Evolutionary conservation across 225 moss, liverwort and hornwort species (phyloP), one percentile per base, ranked within the genome.

Genomic region (Polytrichum commune): DNA sequence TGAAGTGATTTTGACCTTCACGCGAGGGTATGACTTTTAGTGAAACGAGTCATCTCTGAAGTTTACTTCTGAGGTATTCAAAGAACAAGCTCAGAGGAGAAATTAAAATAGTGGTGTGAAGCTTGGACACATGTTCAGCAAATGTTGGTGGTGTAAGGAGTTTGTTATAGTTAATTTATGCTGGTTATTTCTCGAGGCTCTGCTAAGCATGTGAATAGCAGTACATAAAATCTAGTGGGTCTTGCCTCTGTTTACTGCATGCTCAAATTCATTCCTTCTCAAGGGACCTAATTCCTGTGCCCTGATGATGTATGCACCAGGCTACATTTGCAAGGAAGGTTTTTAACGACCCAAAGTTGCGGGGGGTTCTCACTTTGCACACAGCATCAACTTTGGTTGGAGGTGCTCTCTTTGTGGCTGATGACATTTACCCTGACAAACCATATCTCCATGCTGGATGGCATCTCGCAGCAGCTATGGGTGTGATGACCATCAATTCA

Each of bases 381-480:
- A 81, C 85, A 20, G 76, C 86, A 65, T 87, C 97, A 33, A 79
- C 95, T 7, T 70, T 91, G 29, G 55, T 91, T 65, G 97, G 95
- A 71, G 87, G 80, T 69, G 97, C 82, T 3, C 69, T 98, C 22
- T 98, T 93, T 74, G 88, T 98, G 65, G 97, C 87, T 1, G 97
- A 98, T 30, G 97, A 98, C 69, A 6, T 91, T 20, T 79, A 69
- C 72, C 90, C 92, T 19, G 79, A 86, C 38, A 79, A 85, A 22
- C 93, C 97, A 10, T 98, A 86, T 68, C 80, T 95, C 67, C 97
- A 98, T 78, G 94, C 97, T 67, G 97, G 92, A 23, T 95, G 97
- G 97, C 97, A 98, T 83, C 67, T 95, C 28, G 87, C 95, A 56
- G 97, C 97, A 67, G 95, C 90, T 68, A 69, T 93, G 5, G 90